phyloP scores from a whole-genome alignment of 1,139 yeast genomes.

The Taiozyma sp. region DNA sequence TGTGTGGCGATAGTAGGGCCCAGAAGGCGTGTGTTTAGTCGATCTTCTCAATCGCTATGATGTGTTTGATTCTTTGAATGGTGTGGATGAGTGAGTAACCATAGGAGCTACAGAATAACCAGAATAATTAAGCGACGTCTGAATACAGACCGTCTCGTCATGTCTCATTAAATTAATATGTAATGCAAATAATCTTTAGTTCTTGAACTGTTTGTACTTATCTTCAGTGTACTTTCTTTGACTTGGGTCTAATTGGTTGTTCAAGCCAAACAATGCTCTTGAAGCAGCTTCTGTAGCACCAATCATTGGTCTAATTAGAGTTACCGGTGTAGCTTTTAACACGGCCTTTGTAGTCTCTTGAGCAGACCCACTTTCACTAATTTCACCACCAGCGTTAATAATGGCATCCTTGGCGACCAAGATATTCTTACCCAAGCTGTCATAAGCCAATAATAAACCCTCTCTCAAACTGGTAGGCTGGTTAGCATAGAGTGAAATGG shows the following conservation, averaged over 20 bases:
- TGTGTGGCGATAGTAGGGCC: too few relatives aligned
- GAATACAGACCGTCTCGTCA: background rate
- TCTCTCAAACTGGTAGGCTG: conserved; percentile 70
- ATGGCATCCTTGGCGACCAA: conserved; percentile 62
- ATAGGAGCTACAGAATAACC: too few relatives aligned
- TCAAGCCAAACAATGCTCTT: conserved; percentile 74
- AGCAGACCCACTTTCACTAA: conserved; percentile 56
- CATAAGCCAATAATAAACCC: conserved; percentile 70
- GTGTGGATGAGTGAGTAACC: too few relatives aligned
- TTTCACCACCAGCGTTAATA: conserved; percentile 50
- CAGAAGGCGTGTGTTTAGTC: too few relatives aligned
- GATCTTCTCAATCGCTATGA: background rate
- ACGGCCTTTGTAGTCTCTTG: conserved; percentile 51
- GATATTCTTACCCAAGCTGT: conserved; percentile 65
- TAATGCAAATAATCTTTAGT: background rate
- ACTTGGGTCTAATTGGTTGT: conserved; percentile 72
- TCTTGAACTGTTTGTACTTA: conserved; percentile 35
- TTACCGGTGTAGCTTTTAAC: conserved; percentile 76
- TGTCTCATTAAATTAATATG: background rate
- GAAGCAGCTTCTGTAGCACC: conserved; percentile 92
- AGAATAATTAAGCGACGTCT: background rate
- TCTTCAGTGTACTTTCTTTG: conserved; percentile 45
- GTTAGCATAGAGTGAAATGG: conserved; percentile 74
- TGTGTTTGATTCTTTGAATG: background rate
- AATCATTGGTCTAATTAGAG: conserved; percentile 77